These are phyloP conservation scores for Myxozyma kluyveri DNA, from an alignment of 805 yeast genomes.

Conservation along the genomic window DNA sequence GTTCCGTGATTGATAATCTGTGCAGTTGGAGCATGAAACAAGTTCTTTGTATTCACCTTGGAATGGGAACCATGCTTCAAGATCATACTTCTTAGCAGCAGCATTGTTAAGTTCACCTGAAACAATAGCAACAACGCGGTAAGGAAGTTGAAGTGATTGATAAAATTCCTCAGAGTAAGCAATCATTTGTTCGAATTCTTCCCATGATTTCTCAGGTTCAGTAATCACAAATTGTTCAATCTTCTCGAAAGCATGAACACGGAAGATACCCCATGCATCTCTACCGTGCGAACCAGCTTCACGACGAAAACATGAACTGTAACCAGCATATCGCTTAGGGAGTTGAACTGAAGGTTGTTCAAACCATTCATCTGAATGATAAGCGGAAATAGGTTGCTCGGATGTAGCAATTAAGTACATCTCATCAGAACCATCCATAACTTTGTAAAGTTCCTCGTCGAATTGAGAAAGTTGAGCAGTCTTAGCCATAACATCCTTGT, in stretches of 20 bases:
- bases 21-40: conserved; percentile 98
- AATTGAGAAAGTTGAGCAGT: conserved; percentile 98
- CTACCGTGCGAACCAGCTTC: conserved; percentile 99
- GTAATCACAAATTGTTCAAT: conserved; percentile 94
- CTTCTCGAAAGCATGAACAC: conserved; percentile 98
- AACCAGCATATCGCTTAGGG: conserved; percentile 96
- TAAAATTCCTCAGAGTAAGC: conserved; percentile 87
- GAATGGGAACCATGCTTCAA: conserved; percentile 99
- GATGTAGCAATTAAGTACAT: conserved; percentile 97
- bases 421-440: conserved; percentile 94
- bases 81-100: conserved; percentile 97
- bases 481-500: conserved; percentile 98
- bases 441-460: conserved; percentile 97
- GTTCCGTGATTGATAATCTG: conserved; percentile 98
- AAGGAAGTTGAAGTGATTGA: conserved; percentile 86
- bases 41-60: conserved; percentile 97
- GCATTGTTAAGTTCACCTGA: conserved; percentile 98
- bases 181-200: conserved; percentile 95
- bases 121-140: conserved; percentile 96
- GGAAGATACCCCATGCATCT: conserved; percentile 99
- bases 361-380: conserved; percentile 97
- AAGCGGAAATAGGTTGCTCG: conserved; percentile 98
- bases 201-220: conserved; percentile 98
- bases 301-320: conserved; percentile 97
- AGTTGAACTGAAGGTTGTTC: conserved; percentile 95